Evolutionary conservation across 2,329 filamentous ascomycete species (phyloP).

Genomic region (Aspergillus arachidicola): DNA sequence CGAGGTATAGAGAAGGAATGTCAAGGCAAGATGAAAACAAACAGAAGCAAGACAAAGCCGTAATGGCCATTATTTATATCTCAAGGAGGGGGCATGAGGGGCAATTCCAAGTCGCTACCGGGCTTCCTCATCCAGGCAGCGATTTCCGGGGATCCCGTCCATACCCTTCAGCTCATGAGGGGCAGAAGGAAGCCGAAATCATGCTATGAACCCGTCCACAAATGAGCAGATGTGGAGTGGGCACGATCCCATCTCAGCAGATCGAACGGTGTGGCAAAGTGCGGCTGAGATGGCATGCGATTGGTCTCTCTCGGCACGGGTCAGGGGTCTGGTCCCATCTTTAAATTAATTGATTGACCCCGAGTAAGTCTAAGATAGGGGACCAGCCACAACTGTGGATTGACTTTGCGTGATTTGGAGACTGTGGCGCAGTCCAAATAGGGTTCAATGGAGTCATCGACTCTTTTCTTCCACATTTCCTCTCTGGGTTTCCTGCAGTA

Average conservation of each 20-base stretch:
- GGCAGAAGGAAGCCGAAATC: neutral
- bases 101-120: neutral
- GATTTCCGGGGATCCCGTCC: neutral
- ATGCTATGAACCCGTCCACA: neutral
- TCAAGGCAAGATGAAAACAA: neutral
- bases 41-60: neutral
- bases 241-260: neutral
- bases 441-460: neutral
- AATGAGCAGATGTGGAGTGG: neutral
- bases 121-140: neutral
- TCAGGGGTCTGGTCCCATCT: neutral
- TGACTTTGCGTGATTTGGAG: too few relatives aligned
- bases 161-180: neutral
- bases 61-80: neutral
- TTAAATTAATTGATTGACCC: too few relatives aligned
- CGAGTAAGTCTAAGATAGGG: too few relatives aligned
- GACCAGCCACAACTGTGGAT: too few relatives aligned
- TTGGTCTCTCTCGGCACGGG: neutral
- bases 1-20: neutral
- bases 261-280: conserved; percentile 2
- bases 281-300: neutral
- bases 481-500: neutral
- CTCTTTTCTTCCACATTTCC: neutral
- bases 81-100: neutral
- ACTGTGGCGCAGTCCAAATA: neutral